Evolutionary conservation across 331 rosid species (phyloP), one percentile per base, ranked within the genome.

Genomic region (Cydonia oblonga): DNA sequence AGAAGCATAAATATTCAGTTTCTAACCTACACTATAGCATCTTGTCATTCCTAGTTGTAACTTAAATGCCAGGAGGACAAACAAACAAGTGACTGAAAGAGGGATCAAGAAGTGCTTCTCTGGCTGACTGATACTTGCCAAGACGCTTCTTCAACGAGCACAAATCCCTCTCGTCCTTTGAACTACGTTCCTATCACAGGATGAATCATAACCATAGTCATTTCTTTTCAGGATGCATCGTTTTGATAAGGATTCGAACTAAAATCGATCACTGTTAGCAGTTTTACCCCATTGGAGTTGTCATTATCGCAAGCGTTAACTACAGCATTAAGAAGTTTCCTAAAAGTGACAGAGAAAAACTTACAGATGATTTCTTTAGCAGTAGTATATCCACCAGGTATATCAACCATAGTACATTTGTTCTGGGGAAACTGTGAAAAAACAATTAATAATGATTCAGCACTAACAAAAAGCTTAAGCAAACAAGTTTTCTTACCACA

Each of bases 71-170:
- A 18, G 56, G 56, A 49, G 56, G 22, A 49, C 58, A 74, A 70
- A 77, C 80, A 18, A 87, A 76, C 80, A 90, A 81, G 38, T 88
- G 87, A 56, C 68, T 46, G 81, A 95, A 95, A 78, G 84, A 91
- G 19, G 96, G 84, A 76, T 95, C 96, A 58, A 70, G 63, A 70
- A 91, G 76, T 68, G 99, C 96, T 83, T 95, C 99, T 82, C 84
- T 89, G 79, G 96, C 87, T 26, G 96, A 91, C 75, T 70, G 75
- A 78, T 82, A 95, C 78, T 82, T 71, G 75, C 86, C 91, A 9
- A 95, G 82, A 32, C 92, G 96, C 72, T 95, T 95, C 93, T 91
- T 95, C 86, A 91, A 73, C 42, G 96, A 87, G 53, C 99, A 96
- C 76, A 95, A 70, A 12, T 89, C 96, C 75, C 98, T 91, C 79